Conservation (phyloP, 2,329 filamentous ascomycete species). For the Macrophomina tecta region DNA sequence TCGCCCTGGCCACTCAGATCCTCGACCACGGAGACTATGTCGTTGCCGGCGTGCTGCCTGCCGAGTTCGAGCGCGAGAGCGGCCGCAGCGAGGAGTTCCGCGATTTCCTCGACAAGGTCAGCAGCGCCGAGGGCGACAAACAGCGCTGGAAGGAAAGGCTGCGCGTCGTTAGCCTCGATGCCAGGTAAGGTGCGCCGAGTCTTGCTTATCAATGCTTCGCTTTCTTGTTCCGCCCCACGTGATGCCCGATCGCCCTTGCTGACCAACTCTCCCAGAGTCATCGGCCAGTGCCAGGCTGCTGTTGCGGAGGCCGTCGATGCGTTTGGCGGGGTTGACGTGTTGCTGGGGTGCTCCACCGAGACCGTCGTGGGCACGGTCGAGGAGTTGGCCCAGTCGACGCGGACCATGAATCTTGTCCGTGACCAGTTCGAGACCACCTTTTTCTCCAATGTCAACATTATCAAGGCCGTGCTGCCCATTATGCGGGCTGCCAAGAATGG, state of each 20-base stretch:
- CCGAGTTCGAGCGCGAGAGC: conserved; percentile 75
- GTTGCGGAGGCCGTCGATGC: conserved; percentile 83
- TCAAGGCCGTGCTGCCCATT: conserved; percentile 82
- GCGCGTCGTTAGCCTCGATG: conserved; percentile 64
- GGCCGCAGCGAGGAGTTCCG: conserved; percentile 78
- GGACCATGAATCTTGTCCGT: conserved; percentile 78
- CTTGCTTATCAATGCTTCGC: neutral
- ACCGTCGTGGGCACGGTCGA: conserved; percentile 89
- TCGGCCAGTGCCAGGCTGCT: conserved; percentile 79
- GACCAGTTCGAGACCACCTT: conserved; percentile 96
- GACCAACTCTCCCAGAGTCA: conserved; percentile 49
- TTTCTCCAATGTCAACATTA: conserved; percentile 95
- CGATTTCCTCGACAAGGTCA: conserved; percentile 71
- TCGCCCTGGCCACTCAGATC: conserved; percentile 79
- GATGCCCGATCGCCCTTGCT: conserved; percentile 16
- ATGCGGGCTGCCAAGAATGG: conserved; percentile 82
- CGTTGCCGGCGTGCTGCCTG: conserved; percentile 79
- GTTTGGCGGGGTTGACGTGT: conserved; percentile 87
- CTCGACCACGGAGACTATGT: conserved; percentile 93
- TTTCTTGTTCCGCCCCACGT: conserved; percentile 10
- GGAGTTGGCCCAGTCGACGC: conserved; percentile 76
- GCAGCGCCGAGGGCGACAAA: conserved; percentile 57
- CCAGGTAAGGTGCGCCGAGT: conserved; percentile 49
- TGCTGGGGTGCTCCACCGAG: conserved; percentile 89
- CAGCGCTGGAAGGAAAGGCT: conserved; percentile 84